phyloP scores from a whole-genome alignment of 768 basidiomycete genomes.

The Udeniomyces megalosporus region DNA sequence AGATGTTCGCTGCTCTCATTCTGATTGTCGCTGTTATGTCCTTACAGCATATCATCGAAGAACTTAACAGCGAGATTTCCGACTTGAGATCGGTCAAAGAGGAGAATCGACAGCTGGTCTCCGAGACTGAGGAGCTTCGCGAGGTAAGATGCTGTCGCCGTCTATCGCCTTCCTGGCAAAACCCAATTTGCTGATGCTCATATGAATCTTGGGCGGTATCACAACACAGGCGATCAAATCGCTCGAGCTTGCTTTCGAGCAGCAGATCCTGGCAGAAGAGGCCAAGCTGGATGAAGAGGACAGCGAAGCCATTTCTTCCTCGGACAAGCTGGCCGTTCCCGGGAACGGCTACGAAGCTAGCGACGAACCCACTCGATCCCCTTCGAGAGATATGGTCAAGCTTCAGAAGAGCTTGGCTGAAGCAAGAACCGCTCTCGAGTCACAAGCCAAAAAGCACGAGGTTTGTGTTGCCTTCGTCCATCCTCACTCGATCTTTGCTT shows the following conservation, averaged over 20 bases:
- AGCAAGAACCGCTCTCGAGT: constrained; percentile 15
- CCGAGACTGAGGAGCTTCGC: constrained; percentile 55
- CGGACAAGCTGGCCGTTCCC: neutral
- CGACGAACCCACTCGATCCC: constrained; percentile 1
- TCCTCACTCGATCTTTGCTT: neutral
- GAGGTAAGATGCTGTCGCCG: constrained; percentile 33
- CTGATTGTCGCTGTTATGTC: neutral
- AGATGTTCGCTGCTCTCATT: too few relatives aligned
- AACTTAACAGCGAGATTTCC: constrained; percentile 71
- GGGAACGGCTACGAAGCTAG: too few relatives aligned
- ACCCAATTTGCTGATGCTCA: too few relatives aligned
- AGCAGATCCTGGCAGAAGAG: constrained; percentile 41
- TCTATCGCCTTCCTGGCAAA: neutral
- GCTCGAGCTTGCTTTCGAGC: constrained; percentile 59
- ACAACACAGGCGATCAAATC: constrained; percentile 62
- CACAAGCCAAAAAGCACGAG: constrained; percentile 5
- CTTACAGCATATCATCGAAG: constrained; percentile 57
- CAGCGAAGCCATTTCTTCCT: neutral
- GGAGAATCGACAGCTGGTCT: constrained; percentile 53
- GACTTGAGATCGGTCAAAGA: constrained; percentile 55
- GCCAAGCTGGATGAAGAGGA: constrained; percentile 23
- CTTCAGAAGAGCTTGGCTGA: constrained; percentile 24
- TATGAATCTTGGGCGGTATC: too few relatives aligned
- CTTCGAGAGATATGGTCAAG: neutral
- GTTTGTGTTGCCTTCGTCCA: neutral